A percentile compares a stretch with the other conserved stretches of the same genome.
phyloP scores from a whole-genome alignment of 2,329 filamentous ascomycete genomes.

The Exophiala xenobiotica region DNA sequence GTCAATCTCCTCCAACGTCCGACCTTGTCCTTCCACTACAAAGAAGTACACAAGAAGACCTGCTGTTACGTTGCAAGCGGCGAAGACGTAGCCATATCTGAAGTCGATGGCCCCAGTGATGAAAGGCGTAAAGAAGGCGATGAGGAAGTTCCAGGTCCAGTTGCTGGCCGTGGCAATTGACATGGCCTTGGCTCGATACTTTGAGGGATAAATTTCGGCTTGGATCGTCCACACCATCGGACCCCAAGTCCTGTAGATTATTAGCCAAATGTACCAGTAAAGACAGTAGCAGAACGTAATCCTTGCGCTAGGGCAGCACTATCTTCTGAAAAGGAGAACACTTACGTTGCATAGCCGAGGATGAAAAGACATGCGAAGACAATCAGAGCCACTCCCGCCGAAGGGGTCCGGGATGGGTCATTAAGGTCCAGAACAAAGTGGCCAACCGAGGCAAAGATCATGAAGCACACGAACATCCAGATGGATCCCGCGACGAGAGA shows the following conservation, averaged over 20 bases:
- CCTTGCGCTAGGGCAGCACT: no score
- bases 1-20: slow-evolving; percentile 75
- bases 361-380: slow-evolving; percentile 74
- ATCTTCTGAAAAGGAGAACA: not conserved
- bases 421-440: slow-evolving; percentile 42
- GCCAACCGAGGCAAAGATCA: slow-evolving; percentile 59
- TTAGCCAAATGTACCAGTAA: not conserved
- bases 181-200: slow-evolving; percentile 69
- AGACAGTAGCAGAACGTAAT: not conserved
- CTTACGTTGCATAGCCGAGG: slow-evolving; percentile 62
- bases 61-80: slow-evolving; percentile 66
- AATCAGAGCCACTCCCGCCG: slow-evolving; percentile 71
- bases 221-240: slow-evolving; percentile 37
- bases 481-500: slow-evolving; percentile 65
- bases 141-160: slow-evolving; percentile 73
- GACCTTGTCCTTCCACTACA: slow-evolving; percentile 65
- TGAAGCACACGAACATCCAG: slow-evolving; percentile 66
- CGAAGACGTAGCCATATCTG: slow-evolving; percentile 76
- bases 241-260: slow-evolving; percentile 7
- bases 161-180: slow-evolving; percentile 74
- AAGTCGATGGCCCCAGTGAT: slow-evolving; percentile 72
- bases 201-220: slow-evolving; percentile 46
- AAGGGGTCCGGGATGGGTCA: slow-evolving; percentile 44
- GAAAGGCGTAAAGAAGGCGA: slow-evolving; percentile 78
- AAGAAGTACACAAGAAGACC: slow-evolving; percentile 73